Evolutionary conservation across 441 rosid genomes (phyloP).

Genomic region (Adansonia gregorii): DNA sequence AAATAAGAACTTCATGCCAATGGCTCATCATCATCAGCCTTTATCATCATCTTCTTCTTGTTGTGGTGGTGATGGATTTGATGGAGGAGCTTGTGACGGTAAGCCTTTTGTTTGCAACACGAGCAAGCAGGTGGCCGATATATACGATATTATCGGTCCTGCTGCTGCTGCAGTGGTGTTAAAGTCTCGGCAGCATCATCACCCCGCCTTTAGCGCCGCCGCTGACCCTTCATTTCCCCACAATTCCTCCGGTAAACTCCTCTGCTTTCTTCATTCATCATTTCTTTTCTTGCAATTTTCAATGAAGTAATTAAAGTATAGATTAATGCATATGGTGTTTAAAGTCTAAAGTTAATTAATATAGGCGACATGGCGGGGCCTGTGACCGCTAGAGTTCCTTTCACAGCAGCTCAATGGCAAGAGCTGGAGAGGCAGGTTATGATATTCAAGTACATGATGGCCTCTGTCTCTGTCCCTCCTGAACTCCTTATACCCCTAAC

Average conservation of each 20-base stretch:
- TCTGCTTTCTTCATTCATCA: conserved; percentile 8
- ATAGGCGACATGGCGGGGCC: conserved; percentile 48
- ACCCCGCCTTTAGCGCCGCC: background rate
- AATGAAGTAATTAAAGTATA: background rate
- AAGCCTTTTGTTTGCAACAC: conserved; percentile 50
- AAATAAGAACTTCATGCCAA: conserved; percentile 34
- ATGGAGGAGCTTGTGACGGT: conserved; percentile 26
- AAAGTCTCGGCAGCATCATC: conserved; percentile 23
- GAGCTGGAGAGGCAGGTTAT: conserved; percentile 60
- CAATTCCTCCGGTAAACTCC: conserved; percentile 41
- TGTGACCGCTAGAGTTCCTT: conserved; percentile 38
- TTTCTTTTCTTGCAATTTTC: background rate
- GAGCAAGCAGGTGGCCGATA: conserved; percentile 47
- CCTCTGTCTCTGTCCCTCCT: conserved; percentile 60
- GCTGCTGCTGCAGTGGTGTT: conserved; percentile 26
- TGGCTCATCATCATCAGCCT: conserved; percentile 26
- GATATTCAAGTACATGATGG: conserved; percentile 59
- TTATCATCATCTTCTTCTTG: conserved; percentile 30
- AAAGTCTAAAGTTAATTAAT: background rate
- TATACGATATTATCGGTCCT: conserved; percentile 48
- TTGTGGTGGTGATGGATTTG: conserved; percentile 30
- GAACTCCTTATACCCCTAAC: conserved; percentile 52
- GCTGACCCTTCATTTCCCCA: conserved; percentile 39
- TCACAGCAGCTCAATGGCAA: conserved; percentile 61
- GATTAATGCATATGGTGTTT: background rate